These are phyloP conservation scores for Xenoacremonium recifei DNA, from an alignment of 2,329 filamentous ascomycete genomes.

Conservation along the genomic window DNA sequence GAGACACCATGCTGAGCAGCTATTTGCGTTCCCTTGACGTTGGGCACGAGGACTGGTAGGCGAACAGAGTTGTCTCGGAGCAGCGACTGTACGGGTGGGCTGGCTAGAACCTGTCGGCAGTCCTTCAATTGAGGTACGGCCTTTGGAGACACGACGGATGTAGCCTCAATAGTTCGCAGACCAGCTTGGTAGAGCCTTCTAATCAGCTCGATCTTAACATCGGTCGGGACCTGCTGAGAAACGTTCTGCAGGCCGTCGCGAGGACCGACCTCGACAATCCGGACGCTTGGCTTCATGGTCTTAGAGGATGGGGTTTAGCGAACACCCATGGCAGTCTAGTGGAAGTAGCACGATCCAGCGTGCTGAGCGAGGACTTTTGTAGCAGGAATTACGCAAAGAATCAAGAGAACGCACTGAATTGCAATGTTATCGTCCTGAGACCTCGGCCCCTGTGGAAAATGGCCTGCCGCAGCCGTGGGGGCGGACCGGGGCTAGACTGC, in stretches of 20 bases:
- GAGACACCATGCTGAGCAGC: conserved; percentile 16
- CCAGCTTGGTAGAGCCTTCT: conserved; percentile 55
- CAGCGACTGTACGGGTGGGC: conserved; percentile 8
- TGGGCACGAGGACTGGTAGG: conserved; percentile 46
- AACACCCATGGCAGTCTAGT: no score
- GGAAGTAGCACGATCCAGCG: background rate
- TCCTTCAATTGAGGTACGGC: conserved; percentile 66
- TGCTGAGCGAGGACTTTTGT: no score
- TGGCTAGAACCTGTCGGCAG: conserved; percentile 46
- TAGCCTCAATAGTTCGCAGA: conserved; percentile 61
- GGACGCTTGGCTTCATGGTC: no score
- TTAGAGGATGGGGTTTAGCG: background rate
- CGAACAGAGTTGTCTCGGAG: conserved; percentile 1
- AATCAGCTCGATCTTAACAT: conserved; percentile 63
- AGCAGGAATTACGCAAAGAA: no score
- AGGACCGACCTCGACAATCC: conserved; percentile 62
- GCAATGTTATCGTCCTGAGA: no score
- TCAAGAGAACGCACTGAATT: no score
- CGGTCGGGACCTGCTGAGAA: conserved; percentile 54
- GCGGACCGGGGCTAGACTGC: no score
- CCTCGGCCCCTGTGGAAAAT: no score
- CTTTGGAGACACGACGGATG: conserved; percentile 66
- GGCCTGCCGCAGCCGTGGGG: no score
- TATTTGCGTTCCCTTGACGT: conserved; percentile 52
- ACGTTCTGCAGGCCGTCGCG: conserved; percentile 71